Base-by-base conservation (phyloP, 2,329 filamentous ascomycete species). In the Cryphonectria parasitica region DNA sequence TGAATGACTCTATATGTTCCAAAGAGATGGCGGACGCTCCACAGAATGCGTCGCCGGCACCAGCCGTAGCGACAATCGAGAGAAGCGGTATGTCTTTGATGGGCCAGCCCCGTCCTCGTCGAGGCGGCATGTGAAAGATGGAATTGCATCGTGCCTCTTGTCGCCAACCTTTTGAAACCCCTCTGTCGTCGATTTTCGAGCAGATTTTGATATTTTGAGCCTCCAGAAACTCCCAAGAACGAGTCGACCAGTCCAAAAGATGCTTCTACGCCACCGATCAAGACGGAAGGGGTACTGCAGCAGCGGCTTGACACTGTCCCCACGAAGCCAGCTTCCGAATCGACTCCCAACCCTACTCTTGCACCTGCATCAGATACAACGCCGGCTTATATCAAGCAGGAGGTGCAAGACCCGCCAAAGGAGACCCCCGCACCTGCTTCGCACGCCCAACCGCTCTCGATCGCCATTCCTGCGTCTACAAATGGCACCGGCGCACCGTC, bases 11-110 rank as follows among this genome's bases (percentile, higher is more conserved):
- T 60, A 36, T 61, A 62, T 64, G 63, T 64, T 41, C 22, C 34
- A 52, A 70, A 68, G 65, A 72, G 71, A 72, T 72, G 71, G 71
- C 68, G 68, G 71, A 72, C 63, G 71, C 68, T 70, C 62, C 68
- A 72, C 64, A 67, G 66, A 72, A 62, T 72, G 71, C 71, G 71
- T 72, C 71, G 71, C 68, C 71, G 71, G 71, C 71, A 45, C 64
- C 71, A 70, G 71, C 71, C 71, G 66, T 72, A 72, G 71, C 66
- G 65, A 70, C 66, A 58, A 65, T 68, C n/a, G 36, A 62, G 65
- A 68, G 54, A 69, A 72, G 71, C 66, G 71, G 71, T 72, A 61
- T 66, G 71, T 70, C 43, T 43, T 34, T 64, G 45, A 60, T 54
- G 31, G 19, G 41, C 63, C 36, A 56, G 17, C n/a, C 28, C 22